phyloP scores from a whole-genome alignment of 73 alveolate genomes.

The Halteria grandinella region DNA sequence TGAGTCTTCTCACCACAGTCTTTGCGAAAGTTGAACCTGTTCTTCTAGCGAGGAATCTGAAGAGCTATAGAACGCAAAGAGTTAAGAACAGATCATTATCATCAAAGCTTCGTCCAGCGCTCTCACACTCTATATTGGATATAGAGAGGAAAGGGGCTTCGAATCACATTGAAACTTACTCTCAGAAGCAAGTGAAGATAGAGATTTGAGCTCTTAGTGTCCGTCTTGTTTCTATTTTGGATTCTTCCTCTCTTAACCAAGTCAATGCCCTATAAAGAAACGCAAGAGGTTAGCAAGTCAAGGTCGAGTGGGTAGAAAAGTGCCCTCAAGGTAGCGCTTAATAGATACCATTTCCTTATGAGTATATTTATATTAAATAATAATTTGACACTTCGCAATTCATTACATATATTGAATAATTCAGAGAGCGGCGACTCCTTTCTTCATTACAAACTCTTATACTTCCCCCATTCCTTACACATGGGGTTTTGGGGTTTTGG shows the following conservation, averaged over 20 bases:
- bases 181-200: conserved; percentile 85
- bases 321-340: too few relatives aligned
- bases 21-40: conserved; percentile 93
- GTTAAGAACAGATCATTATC: not conserved
- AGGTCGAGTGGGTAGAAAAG: too few relatives aligned
- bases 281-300: not conserved
- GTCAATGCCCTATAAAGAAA: conserved; percentile 80
- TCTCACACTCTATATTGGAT: not conserved
- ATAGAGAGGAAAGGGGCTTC: not conserved
- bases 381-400: conserved; percentile 31
- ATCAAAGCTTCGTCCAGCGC: not conserved
- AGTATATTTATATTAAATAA: conserved; percentile 48
- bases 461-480: too few relatives aligned
- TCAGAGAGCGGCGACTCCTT: too few relatives aligned
- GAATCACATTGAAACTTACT: too few relatives aligned
- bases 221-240: conserved; percentile 68
- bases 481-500: too few relatives aligned
- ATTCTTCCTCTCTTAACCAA: conserved; percentile 84
- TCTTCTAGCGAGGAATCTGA: conserved; percentile 96
- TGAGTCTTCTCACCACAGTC: conserved; percentile 87
- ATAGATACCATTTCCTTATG: conserved; percentile 61
- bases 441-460: too few relatives aligned
- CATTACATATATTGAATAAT: too few relatives aligned
- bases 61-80: conserved; percentile 73
- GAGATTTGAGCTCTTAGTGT: conserved; percentile 77